Conservation (phyloP, 2,329 filamentous ascomycete species). For the Colletotrichum lupini region DNA sequence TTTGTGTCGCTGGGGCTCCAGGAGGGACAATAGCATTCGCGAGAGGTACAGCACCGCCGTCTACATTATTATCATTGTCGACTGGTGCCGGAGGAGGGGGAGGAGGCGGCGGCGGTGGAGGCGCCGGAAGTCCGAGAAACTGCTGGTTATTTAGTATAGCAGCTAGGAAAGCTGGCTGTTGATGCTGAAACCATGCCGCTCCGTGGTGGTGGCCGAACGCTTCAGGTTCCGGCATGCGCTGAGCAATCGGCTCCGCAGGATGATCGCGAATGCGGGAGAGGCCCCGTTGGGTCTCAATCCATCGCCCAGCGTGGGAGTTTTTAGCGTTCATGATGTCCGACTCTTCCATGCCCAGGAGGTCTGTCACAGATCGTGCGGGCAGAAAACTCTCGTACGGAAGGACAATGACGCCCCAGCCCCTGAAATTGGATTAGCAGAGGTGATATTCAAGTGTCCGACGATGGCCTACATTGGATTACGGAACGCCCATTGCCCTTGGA, state of each 20-base stretch:
- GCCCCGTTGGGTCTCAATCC: constrained; percentile 28
- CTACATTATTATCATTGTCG: constrained; percentile 17
- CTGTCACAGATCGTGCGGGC: constrained; percentile 39
- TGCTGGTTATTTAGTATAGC: constrained; percentile 1
- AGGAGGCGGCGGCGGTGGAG: constrained; percentile 4
- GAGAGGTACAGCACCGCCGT: background rate
- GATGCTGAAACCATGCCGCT: constrained; percentile 1
- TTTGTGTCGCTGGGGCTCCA: background rate
- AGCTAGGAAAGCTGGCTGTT: constrained; percentile 5
- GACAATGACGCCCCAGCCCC: constrained; percentile 62
- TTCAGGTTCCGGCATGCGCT: constrained; percentile 16
- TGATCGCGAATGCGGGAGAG: constrained; percentile 30
- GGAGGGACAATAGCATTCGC: background rate
- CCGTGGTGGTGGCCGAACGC: background rate
- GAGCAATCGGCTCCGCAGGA: constrained; percentile 15
- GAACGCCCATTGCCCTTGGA: constrained; percentile 31
- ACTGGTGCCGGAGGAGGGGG: background rate
- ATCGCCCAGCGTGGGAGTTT: constrained; percentile 17
- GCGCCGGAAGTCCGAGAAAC: constrained; percentile 9
- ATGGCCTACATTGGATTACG: constrained; percentile 27
- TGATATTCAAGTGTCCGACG: too few species aligned
- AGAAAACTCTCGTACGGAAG: constrained; percentile 57
- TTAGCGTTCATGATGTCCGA: constrained; percentile 23
- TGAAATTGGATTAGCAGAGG: constrained; percentile 32
- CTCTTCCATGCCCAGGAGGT: constrained; percentile 19